A percentile compares a stretch with the other conserved stretches of the same genome.
phyloP scores from a whole-genome alignment of 257 asterid species.

The Fraxinus excelsior region DNA sequence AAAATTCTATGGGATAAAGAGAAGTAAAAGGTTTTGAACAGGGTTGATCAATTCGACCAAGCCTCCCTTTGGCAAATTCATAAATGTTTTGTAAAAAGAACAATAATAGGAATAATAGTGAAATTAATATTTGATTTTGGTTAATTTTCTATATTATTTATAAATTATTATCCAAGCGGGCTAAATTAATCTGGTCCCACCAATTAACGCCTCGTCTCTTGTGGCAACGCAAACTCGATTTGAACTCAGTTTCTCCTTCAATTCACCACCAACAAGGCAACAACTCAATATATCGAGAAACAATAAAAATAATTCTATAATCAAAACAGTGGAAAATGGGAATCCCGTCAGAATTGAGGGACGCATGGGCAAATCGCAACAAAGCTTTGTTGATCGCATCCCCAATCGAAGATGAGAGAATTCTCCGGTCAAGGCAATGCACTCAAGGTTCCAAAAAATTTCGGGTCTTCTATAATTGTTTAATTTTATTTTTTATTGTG shows the following conservation, averaged over 20 bases:
- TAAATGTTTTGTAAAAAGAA: no score
- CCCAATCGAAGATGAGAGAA: slow-evolving; percentile 37
- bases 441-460: slow-evolving; percentile 26
- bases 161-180: no score
- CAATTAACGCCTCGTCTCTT: no score
- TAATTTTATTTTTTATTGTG: not conserved
- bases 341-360: slow-evolving; percentile 32
- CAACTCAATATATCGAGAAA: not conserved
- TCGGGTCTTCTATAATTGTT: not conserved
- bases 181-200: no score
- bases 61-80: no score
- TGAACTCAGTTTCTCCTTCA: not conserved
- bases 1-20: no score
- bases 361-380: slow-evolving; percentile 25
- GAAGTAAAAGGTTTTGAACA: no score
- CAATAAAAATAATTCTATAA: not conserved
- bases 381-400: slow-evolving; percentile 35
- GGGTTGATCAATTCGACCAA: no score
- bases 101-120: no score
- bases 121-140: no score
- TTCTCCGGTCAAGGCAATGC: slow-evolving; percentile 29
- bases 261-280: not conserved
- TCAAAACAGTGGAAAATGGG: slow-evolving; percentile 28
- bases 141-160: no score
- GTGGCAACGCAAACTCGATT: not conserved